phyloP scores from a whole-genome alignment of 2,329 filamentous ascomycete genomes.

The Trichoderma koningiopsis region DNA sequence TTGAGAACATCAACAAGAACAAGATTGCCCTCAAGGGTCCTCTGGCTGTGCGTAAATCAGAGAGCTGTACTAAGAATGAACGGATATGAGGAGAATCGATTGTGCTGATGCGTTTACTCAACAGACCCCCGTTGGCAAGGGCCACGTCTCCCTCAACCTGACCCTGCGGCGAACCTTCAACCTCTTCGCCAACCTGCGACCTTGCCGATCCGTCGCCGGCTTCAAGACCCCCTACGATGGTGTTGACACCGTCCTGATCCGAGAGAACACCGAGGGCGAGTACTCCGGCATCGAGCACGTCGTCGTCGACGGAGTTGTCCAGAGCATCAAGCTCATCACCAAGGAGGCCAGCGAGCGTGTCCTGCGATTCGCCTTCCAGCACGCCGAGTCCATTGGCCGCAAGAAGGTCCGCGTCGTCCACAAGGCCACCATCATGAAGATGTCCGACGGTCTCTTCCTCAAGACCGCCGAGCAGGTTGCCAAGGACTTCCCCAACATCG shows the following conservation, averaged over 20 bases:
- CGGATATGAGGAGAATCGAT: background rate
- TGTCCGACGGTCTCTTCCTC: conserved; percentile 98
- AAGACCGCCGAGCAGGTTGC: conserved; percentile 80
- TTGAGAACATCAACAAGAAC: conserved; percentile 91
- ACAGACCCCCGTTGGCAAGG: conserved; percentile 94
- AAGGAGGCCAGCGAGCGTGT: conserved; percentile 92
- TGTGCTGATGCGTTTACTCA: conserved; percentile 22
- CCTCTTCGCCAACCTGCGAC: conserved; percentile 98
- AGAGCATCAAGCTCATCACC: conserved; percentile 99
- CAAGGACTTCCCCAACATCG: conserved; percentile 93
- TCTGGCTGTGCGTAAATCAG: conserved; percentile 67
- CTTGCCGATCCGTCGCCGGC: conserved; percentile 93
- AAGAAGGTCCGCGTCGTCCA: conserved; percentile 97
- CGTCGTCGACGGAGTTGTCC: conserved; percentile 95
- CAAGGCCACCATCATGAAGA: conserved; percentile 99
- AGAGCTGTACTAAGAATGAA: background rate
- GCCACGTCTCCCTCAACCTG: conserved; percentile 97
- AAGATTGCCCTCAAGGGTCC: conserved; percentile 98
- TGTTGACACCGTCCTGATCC: conserved; percentile 95
- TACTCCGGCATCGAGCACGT: conserved; percentile 99
- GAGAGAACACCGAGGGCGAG: conserved; percentile 99
- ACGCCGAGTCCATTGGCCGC: conserved; percentile 89
- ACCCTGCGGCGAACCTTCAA: conserved; percentile 99
- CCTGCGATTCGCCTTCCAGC: conserved; percentile 96
- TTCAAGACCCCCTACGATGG: conserved; percentile 99